These are phyloP conservation scores for Nigrograna mackinnonii DNA, from an alignment of 2,329 filamentous ascomycete species.

Conservation along the genomic window DNA sequence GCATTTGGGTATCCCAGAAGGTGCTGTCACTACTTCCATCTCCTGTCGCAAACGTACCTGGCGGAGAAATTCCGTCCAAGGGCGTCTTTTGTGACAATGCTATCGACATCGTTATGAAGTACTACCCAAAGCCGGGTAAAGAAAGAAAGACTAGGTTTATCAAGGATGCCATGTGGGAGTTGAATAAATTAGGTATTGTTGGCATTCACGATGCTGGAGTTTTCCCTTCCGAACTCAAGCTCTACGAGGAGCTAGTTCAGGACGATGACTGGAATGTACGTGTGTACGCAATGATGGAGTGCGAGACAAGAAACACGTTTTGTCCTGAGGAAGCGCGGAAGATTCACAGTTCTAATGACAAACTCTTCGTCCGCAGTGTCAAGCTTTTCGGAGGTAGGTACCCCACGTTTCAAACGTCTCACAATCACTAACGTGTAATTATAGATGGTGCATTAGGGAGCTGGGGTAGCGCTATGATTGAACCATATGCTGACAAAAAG, in stretches of 20 bases:
- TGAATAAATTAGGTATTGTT: constrained; percentile 68
- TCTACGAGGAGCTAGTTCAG: constrained; percentile 58
- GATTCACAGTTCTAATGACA: constrained; percentile 50
- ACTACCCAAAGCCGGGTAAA: constrained; percentile 61
- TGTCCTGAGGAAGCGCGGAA: constrained; percentile 58
- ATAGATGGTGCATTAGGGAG: constrained; percentile 71
- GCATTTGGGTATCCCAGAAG: constrained; percentile 68
- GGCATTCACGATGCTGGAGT: constrained; percentile 72
- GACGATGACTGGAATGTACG: constrained; percentile 62
- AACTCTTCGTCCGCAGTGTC: constrained; percentile 63
- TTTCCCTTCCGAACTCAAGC: constrained; percentile 55
- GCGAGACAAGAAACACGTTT: constrained; percentile 65
- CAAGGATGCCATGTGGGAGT: constrained; percentile 61
- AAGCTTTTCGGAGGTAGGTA: constrained; percentile 69
- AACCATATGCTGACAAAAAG: constrained; percentile 68
- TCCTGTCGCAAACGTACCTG: constrained; percentile 55
- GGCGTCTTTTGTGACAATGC: constrained; percentile 77
- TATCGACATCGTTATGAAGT: constrained; percentile 62
- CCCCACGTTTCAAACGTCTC: not conserved
- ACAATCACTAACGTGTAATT: constrained; percentile 16
- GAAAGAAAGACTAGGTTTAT: constrained; percentile 60
- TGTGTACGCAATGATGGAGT: constrained; percentile 72
- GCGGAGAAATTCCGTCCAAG: constrained; percentile 67
- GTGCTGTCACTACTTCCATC: constrained; percentile 64
- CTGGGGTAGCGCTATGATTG: constrained; percentile 73